Percentiles rank a stretch among this genome's conserved stretches.
phyloP scores from a whole-genome alignment of 306 rosid genomes.

The Prunus davidiana region DNA sequence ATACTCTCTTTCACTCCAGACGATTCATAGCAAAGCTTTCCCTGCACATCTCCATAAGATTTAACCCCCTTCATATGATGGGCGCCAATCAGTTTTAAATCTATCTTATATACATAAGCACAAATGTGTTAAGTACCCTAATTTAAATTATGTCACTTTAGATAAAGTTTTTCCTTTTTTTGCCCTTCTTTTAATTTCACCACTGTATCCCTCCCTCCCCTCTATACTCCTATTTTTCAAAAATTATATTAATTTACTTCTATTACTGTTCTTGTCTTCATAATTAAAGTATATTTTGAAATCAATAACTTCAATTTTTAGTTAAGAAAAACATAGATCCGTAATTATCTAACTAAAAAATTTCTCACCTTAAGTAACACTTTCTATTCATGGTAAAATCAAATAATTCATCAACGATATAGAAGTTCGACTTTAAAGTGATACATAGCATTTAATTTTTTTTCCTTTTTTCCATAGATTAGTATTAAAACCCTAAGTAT shows the following conservation, averaged over 20 bases:
- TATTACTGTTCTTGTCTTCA: background rate
- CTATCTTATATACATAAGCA: background rate
- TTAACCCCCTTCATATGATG: background rate
- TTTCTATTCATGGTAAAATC: too few relatives aligned
- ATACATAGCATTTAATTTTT: too few relatives aligned
- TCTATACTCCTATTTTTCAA: background rate
- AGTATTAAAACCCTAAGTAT: background rate
- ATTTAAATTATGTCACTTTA: background rate
- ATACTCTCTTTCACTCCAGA: background rate
- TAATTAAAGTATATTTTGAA: too few relatives aligned
- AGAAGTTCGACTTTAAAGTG: background rate
- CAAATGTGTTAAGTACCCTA: background rate
- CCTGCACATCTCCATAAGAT: background rate
- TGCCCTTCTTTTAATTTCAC: background rate
- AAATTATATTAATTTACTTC: background rate
- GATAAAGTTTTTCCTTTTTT: background rate
- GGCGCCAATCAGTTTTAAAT: background rate
- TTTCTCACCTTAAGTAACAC: background rate
- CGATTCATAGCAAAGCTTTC: background rate
- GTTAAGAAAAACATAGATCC: background rate
- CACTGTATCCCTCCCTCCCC: background rate
- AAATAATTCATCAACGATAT: too few relatives aligned
- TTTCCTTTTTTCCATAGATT: too few relatives aligned
- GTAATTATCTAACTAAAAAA: too few relatives aligned
- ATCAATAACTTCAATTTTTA: too few relatives aligned